Evolutionary conservation across 306 rosid species (phyloP).

Genomic region (Acacia melanoxylon): DNA sequence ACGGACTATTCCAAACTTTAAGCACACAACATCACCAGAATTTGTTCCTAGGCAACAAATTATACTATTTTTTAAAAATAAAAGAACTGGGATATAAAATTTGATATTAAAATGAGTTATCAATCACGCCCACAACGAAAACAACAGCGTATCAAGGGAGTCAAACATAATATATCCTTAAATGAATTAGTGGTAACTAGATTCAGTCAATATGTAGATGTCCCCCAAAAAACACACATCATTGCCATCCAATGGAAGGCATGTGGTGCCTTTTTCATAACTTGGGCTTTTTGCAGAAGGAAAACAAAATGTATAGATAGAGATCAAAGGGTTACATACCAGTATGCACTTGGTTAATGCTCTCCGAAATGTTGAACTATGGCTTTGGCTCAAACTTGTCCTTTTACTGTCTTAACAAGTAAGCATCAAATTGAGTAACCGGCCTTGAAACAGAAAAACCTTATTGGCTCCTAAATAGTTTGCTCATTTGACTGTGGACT

Average conservation of each 20-base stretch:
- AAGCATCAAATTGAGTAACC: background rate
- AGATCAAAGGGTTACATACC: constrained; percentile 11
- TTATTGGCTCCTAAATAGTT: constrained; percentile 34
- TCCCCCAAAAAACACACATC: background rate
- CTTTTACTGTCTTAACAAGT: constrained; percentile 3
- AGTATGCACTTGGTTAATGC: constrained; percentile 16
- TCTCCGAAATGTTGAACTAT: constrained; percentile 2
- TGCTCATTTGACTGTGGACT: constrained; percentile 38
- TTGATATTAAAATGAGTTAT: background rate
- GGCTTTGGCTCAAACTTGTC: background rate
- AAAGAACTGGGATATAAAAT: background rate
- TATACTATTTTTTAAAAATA: too few species aligned
- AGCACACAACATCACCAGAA: background rate
- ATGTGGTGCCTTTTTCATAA: background rate
- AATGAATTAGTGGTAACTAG: background rate
- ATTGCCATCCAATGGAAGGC: background rate
- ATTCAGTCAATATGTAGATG: background rate
- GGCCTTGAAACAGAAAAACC: constrained; percentile 10
- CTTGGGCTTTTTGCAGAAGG: background rate
- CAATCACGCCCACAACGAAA: background rate
- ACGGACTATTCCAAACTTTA: background rate
- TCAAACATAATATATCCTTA: background rate
- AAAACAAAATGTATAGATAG: background rate
- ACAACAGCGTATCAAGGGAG: background rate
- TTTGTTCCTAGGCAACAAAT: background rate